Evolutionary conservation across 208 protist genomes (phyloP), one percentile per base, ranked within the genome.

Genomic region (Zelonia costaricensis): DNA sequence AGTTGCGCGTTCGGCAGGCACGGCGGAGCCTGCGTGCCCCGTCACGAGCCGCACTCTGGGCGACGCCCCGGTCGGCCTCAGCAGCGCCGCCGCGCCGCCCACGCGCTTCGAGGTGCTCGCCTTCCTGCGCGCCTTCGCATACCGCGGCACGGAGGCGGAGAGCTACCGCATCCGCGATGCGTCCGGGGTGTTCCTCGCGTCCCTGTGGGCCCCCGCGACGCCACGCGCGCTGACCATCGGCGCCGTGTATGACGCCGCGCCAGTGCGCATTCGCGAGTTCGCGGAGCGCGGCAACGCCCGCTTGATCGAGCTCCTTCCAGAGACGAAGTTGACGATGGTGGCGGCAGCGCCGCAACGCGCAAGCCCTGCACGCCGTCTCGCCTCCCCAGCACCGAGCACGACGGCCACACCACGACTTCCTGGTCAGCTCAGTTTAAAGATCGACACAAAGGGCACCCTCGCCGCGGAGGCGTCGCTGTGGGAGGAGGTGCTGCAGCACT

Each of bases 381-480:
- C 12, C 38, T 31, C 30, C 49, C 10, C 51, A 53, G 30, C 7
- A 16, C 16, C n/a, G 22, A 56, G 13, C 40, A 23, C 40, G 15
- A 22, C 51, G 38, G 15, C 45, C 4, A 28, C 69, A 52, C 30
- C 36, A 15, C 22, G 12, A 28, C 65, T 70, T 30, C 60, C 77
- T 4, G 78, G 86, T 0, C 65, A 66, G 22, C 69, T 91, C 23
- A 70, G 69, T 22, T 58, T 96, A 10, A 89, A 91, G 61, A 88
- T 97, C 18, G 91, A 97, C 69, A 89, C 91, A 0, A 89, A 90
- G 45, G 78, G 86, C 70, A 94, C 86, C 16, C 65, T 97, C n/a
- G 91, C 88, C 6, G 60, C 79, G 3, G 91, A 97, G 64, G 43
- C 57, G 16, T 90, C 86, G 1, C 44, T 97, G n/a, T 92, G 83